Percentiles rank a stretch among this genome's conserved stretches.
phyloP scores from a whole-genome alignment of 306 rosid species.

The Cucurbita argyrosperma region DNA sequence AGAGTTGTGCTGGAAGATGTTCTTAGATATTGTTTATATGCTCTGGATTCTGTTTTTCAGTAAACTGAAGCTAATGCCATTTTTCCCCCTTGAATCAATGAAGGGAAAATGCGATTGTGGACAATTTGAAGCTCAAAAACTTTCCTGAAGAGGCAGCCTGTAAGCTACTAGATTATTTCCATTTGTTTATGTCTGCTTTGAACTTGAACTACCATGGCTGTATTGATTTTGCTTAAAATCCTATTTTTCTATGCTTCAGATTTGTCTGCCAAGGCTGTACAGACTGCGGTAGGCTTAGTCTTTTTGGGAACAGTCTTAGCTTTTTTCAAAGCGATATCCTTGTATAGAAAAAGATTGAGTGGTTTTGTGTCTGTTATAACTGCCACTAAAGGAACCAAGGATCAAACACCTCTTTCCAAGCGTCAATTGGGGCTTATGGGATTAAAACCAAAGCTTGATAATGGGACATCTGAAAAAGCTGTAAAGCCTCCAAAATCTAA shows the following conservation, averaged over 20 bases:
- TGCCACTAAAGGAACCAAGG: slow-evolving; percentile 27
- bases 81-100: slow-evolving; percentile 11
- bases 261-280: slow-evolving; percentile 48
- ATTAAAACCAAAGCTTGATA: slow-evolving; percentile 47
- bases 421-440: slow-evolving; percentile 73
- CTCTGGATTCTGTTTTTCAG: background rate
- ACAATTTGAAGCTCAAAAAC: slow-evolving; percentile 27
- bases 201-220: background rate
- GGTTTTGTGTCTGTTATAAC: slow-evolving; percentile 19
- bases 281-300: slow-evolving; percentile 36
- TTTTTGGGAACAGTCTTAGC: slow-evolving; percentile 53
- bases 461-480: slow-evolving; percentile 24
- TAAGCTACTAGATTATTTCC: slow-evolving; percentile 23
- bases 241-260: slow-evolving; percentile 28
- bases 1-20: background rate
- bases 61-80: background rate
- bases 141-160: slow-evolving; percentile 45
- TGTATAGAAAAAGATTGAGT: slow-evolving; percentile 24
- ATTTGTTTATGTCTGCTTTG: background rate
- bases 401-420: slow-evolving; percentile 37
- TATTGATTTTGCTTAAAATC: slow-evolving; percentile 1
- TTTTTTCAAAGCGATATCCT: slow-evolving; percentile 45
- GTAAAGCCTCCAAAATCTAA: slow-evolving; percentile 78
- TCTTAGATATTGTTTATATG: background rate
- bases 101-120: slow-evolving; percentile 49